Conservation (phyloP, 805 yeast genomes). For the Saturnispora diversa region DNA sequence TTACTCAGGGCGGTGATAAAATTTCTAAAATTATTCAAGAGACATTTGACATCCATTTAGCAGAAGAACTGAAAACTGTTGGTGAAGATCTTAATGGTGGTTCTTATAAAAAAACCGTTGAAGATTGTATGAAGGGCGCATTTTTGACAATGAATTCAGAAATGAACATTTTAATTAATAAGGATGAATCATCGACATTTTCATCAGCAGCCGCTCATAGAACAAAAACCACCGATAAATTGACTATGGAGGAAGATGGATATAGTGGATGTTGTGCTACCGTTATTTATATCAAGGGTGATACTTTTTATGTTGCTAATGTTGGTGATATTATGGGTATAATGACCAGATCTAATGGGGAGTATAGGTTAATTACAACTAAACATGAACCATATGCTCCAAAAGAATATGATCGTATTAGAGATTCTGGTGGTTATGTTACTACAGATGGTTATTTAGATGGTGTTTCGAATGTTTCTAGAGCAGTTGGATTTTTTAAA, state of each 20-base stretch:
- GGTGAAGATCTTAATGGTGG: constrained; percentile 31
- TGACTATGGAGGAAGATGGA: constrained; percentile 57
- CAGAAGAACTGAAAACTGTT: constrained; percentile 48
- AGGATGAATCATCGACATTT: constrained; percentile 35
- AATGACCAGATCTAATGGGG: constrained; percentile 74
- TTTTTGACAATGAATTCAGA: constrained; percentile 77
- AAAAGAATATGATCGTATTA: constrained; percentile 72
- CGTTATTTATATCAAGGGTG: constrained; percentile 67
- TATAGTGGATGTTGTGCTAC: constrained; percentile 81
- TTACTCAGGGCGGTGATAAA: constrained; percentile 49
- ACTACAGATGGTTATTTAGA: constrained; percentile 78
- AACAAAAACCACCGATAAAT: constrained; percentile 43
- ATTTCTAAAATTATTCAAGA: constrained; percentile 69
- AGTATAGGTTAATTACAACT: constrained; percentile 59
- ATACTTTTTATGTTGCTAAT: constrained; percentile 69
- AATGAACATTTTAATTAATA: constrained; percentile 53
- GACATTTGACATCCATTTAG: constrained; percentile 57
- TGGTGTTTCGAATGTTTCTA: constrained; percentile 71
- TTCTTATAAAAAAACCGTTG: constrained; percentile 41
- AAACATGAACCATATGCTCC: constrained; percentile 79
- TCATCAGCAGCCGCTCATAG: constrained; percentile 44
- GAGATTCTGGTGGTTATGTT: constrained; percentile 89
- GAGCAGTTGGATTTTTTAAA: constrained; percentile 88
- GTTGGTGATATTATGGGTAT: constrained; percentile 87
- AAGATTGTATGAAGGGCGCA: constrained; percentile 74